Percentiles rank a stretch among this genome's conserved stretches.
Evolutionary conservation across 192 early-diverging fungal genomes (phyloP).

Genomic region (Entrophospora sp.): DNA sequence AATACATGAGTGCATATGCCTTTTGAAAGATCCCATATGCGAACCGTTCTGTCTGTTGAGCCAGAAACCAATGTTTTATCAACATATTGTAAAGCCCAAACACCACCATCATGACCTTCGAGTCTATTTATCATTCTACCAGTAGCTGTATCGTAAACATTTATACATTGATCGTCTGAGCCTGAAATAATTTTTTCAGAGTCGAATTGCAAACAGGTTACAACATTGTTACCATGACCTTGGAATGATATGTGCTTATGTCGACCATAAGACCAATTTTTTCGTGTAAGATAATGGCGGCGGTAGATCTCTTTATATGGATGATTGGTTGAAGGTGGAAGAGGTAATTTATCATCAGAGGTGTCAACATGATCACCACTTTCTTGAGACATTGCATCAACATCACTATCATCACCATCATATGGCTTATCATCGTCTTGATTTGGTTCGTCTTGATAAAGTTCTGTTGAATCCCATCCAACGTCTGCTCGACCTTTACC

Average conservation of each 20-base stretch:
- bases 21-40: slow-evolving; percentile 96
- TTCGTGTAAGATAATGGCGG: slow-evolving; percentile 67
- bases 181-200: slow-evolving; percentile 90
- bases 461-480: background rate
- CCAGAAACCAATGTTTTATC: slow-evolving; percentile 85
- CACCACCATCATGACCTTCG: slow-evolving; percentile 85
- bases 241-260: slow-evolving; percentile 70
- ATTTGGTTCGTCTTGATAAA: no score
- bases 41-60: slow-evolving; percentile 87
- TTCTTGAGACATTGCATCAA: slow-evolving; percentile 24
- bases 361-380: slow-evolving; percentile 22
- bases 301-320: slow-evolving; percentile 81
- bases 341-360: no score
- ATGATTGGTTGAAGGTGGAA: slow-evolving; percentile 31
- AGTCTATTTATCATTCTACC: slow-evolving; percentile 65
- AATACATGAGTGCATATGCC: no score
- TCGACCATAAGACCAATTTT: slow-evolving; percentile 72
- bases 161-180: slow-evolving; percentile 83
- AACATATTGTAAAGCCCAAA: slow-evolving; percentile 92
- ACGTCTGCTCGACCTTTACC: background rate
- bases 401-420: slow-evolving; percentile 30
- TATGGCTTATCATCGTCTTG: slow-evolving; percentile 23
- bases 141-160: slow-evolving; percentile 81
- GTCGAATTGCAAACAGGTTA: no score
- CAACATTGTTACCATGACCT: slow-evolving; percentile 73